Evolutionary conservation across 2,329 filamentous ascomycete species (phyloP).

Genomic region (Fusarium sambucinum): DNA sequence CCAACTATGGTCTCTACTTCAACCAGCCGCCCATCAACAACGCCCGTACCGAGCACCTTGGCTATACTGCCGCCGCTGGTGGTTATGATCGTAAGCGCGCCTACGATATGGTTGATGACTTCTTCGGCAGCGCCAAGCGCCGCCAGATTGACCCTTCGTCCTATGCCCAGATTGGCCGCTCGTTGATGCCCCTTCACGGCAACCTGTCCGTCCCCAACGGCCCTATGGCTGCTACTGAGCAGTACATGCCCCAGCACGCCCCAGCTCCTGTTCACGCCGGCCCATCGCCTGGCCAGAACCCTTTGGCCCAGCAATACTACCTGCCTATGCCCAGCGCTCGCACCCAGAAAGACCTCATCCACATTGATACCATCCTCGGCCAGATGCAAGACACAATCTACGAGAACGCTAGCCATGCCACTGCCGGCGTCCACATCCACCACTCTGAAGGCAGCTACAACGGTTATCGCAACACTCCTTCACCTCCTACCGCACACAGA

Average conservation of each 20-base stretch:
- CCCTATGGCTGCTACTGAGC: slow-evolving; percentile 59
- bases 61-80: slow-evolving; percentile 64
- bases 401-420: slow-evolving; percentile 87
- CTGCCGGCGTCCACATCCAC: slow-evolving; percentile 81
- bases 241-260: slow-evolving; percentile 65
- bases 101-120: slow-evolving; percentile 91
- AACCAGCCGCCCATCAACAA: slow-evolving; percentile 70
- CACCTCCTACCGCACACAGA: slow-evolving; percentile 60
- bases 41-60: slow-evolving; percentile 71
- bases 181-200: slow-evolving; percentile 83
- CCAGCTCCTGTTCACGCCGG: slow-evolving; percentile 65
- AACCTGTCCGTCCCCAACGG: slow-evolving; percentile 72
- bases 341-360: slow-evolving; percentile 92
- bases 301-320: slow-evolving; percentile 78
- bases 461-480: slow-evolving; percentile 69
- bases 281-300: slow-evolving; percentile 69
- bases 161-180: slow-evolving; percentile 92
- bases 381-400: slow-evolving; percentile 97
- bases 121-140: slow-evolving; percentile 93
- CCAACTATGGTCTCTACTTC: slow-evolving; percentile 82
- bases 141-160: slow-evolving; percentile 88
- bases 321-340: slow-evolving; percentile 88
- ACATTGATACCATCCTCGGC: slow-evolving; percentile 94
- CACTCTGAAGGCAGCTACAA: slow-evolving; percentile 74
- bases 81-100: slow-evolving; percentile 83